Percentiles rank a stretch among this genome's conserved stretches.
phyloP scores from a whole-genome alignment of 345 rosid genomes.

The Brassica incana region DNA sequence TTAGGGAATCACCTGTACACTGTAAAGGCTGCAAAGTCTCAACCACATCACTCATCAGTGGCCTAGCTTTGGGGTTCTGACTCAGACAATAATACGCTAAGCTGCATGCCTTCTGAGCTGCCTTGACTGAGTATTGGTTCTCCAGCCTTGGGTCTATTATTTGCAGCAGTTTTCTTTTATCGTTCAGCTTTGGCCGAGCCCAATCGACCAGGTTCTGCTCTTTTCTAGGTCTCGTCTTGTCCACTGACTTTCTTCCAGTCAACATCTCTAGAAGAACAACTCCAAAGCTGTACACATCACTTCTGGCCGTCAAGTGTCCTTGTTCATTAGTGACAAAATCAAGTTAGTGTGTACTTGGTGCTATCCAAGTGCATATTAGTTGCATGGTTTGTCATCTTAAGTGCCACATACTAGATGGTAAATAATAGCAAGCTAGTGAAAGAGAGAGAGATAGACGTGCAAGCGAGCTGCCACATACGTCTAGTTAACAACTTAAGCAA shows the following conservation, averaged over 20 bases:
- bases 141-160: slow-evolving; percentile 91
- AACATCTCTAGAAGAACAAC: slow-evolving; percentile 92
- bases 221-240: slow-evolving; percentile 92
- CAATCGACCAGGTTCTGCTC: slow-evolving; percentile 97
- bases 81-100: slow-evolving; percentile 91
- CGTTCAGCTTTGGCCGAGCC: slow-evolving; percentile 97
- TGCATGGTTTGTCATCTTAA: slow-evolving; percentile 10
- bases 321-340: slow-evolving; percentile 33
- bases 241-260: slow-evolving; percentile 91
- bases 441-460: slow-evolving; percentile 9
- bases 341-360: slow-evolving; percentile 19
- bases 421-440: slow-evolving; percentile 1
- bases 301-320: slow-evolving; percentile 96
- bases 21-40: slow-evolving; percentile 93
- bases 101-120: slow-evolving; percentile 96
- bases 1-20: slow-evolving; percentile 47
- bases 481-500: slow-evolving; percentile 12
- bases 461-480: background rate
- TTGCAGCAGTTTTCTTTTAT: slow-evolving; percentile 82
- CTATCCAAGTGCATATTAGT: background rate
- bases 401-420: background rate
- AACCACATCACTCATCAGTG: slow-evolving; percentile 93
- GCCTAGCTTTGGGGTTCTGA: slow-evolving; percentile 98
- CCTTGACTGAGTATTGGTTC: slow-evolving; percentile 82
- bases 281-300: slow-evolving; percentile 95